Evolutionary conservation across 495 filamentous ascomycete species (phyloP).

Genomic region (Daldinia bambusicola): DNA sequence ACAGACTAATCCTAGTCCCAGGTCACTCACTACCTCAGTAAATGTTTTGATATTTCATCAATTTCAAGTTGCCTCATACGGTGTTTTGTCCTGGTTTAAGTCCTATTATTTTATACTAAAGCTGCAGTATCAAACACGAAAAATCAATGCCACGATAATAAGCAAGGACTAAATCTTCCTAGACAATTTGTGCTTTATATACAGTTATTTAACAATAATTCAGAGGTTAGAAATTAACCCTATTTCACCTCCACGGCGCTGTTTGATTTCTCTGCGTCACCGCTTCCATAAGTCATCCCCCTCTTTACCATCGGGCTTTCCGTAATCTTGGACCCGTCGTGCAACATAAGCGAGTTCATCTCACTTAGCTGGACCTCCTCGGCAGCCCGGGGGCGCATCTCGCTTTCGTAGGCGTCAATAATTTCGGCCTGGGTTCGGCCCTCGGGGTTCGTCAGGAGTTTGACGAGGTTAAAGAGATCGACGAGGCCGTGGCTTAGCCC

Average conservation of each 20-base stretch:
- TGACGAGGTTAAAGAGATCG: constrained; percentile 57
- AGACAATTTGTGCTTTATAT: neutral
- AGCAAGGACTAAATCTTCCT: neutral
- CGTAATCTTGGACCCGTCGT: constrained; percentile 57
- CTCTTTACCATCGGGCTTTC: constrained; percentile 45
- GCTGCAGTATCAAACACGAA: neutral
- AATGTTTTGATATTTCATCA: neutral
- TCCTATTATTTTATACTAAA: neutral
- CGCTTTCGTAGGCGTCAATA: constrained; percentile 56
- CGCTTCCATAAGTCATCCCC: constrained; percentile 36
- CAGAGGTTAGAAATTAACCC: neutral
- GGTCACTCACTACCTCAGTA: neutral
- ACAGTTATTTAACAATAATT: neutral
- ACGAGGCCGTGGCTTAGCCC: constrained; percentile 61
- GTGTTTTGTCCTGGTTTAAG: neutral
- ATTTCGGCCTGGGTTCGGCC: constrained; percentile 35
- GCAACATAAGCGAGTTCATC: constrained; percentile 56
- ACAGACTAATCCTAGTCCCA: neutral
- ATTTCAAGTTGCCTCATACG: neutral
- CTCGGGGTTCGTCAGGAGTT: constrained; percentile 46
- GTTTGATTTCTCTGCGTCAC: neutral
- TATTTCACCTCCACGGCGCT: neutral
- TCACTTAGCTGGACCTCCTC: constrained; percentile 57
- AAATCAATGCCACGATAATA: neutral
- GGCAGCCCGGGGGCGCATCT: constrained; percentile 60